Evolutionary conservation across 345 rosid species (phyloP).

Genomic region (Salix koriyanagi): DNA sequence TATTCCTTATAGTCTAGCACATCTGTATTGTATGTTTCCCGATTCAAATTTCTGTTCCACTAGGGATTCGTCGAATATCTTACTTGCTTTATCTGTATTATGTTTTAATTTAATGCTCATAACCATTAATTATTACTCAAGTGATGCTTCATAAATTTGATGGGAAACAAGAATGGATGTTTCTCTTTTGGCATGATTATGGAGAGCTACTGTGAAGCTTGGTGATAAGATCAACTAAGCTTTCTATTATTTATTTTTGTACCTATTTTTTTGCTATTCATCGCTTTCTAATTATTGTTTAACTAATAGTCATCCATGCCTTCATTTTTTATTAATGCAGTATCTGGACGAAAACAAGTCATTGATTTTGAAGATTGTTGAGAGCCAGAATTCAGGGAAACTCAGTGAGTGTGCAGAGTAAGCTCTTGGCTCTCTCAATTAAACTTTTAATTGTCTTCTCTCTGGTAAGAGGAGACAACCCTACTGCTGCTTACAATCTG

Average conservation of each 20-base stretch:
- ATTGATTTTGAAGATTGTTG: constrained; percentile 97
- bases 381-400: constrained; percentile 96
- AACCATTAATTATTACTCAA: neutral
- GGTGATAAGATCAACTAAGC: neutral
- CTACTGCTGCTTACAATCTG: neutral
- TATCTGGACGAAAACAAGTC: constrained; percentile 99
- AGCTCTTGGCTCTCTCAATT: constrained; percentile 24
- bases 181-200: neutral
- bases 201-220: neutral
- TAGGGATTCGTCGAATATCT: neutral
- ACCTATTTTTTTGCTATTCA: neutral
- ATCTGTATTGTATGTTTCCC: neutral
- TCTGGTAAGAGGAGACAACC: neutral
- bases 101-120: neutral
- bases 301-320: neutral
- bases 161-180: neutral
- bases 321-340: constrained; percentile 40
- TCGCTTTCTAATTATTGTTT: neutral
- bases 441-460: neutral
- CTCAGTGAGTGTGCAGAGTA: constrained; percentile 95
- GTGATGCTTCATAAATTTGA: neutral
- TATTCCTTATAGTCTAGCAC: neutral
- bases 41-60: neutral
- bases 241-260: neutral
- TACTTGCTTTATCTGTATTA: neutral